Evolutionary conservation across 2,329 filamentous ascomycete genomes (phyloP).

Genomic region (Furcasterigmium furcatum): DNA sequence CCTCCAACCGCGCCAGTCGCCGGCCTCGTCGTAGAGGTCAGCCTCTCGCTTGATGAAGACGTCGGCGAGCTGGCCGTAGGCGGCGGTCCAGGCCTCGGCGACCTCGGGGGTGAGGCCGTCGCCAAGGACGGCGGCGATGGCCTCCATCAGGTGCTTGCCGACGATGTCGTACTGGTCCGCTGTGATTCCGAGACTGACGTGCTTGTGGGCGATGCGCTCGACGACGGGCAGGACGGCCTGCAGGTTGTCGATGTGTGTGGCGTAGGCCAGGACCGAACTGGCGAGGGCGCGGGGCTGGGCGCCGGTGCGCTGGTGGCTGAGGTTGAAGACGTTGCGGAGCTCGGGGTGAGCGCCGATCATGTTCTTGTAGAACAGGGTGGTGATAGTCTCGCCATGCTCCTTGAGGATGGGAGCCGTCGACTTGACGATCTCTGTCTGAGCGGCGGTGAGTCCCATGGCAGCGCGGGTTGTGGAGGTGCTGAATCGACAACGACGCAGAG

Average conservation of each 20-base stretch:
- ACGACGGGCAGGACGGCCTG: slow-evolving; percentile 50
- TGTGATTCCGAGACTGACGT: slow-evolving; percentile 66
- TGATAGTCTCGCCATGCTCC: slow-evolving; percentile 66
- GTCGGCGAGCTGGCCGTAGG: slow-evolving; percentile 68
- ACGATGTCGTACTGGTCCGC: slow-evolving; percentile 71
- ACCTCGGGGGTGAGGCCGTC: slow-evolving; percentile 64
- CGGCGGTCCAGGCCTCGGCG: slow-evolving; percentile 67
- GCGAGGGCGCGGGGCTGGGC: slow-evolving; percentile 70
- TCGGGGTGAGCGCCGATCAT: slow-evolving; percentile 62
- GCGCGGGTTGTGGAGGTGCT: slow-evolving; percentile 3
- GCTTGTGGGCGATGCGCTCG: slow-evolving; percentile 74
- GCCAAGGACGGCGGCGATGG: slow-evolving; percentile 66
- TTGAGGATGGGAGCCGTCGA: slow-evolving; percentile 71
- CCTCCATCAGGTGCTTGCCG: slow-evolving; percentile 63
- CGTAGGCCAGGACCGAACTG: slow-evolving; percentile 67
- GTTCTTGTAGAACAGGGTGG: slow-evolving; percentile 68
- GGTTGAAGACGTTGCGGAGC: slow-evolving; percentile 69
- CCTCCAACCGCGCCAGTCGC: slow-evolving; percentile 45
- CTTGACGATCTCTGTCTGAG: slow-evolving; percentile 71
- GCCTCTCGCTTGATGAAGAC: slow-evolving; percentile 66
- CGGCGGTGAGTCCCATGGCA: slow-evolving; percentile 51
- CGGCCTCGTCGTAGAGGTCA: slow-evolving; percentile 52
- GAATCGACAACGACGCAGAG: background rate
- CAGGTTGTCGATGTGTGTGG: slow-evolving; percentile 68
- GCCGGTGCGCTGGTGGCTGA: slow-evolving; percentile 64